Evolutionary conservation across 768 basidiomycete genomes (phyloP).

Genomic region (Lentinula raphanica): DNA sequence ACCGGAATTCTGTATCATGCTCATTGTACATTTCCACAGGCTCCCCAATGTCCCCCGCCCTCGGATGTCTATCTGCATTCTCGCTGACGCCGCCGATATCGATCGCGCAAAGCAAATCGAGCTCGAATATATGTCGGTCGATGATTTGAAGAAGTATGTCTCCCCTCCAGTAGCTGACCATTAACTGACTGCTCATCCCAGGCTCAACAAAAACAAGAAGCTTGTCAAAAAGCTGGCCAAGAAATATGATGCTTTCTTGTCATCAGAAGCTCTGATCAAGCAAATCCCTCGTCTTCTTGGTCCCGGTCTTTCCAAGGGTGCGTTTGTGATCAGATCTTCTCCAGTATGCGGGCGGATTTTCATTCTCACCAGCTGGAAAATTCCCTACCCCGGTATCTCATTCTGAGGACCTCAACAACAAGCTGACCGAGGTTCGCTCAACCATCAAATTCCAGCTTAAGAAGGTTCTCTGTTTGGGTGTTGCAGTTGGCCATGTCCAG

Average conservation of each 20-base stretch:
- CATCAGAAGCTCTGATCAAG: conserved; percentile 97
- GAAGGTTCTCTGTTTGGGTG: conserved; percentile 98
- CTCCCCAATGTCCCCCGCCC: conserved; percentile 96
- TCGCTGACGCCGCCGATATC: conserved; percentile 97
- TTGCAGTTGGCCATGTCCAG: conserved; percentile 95
- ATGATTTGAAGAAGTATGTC: conserved; percentile 94
- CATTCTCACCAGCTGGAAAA: conserved; percentile 69
- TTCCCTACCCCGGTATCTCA: conserved; percentile 98
- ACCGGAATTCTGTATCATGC: neutral
- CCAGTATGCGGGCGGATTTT: neutral
- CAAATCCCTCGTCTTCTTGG: conserved; percentile 99
- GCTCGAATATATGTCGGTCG: conserved; percentile 98
- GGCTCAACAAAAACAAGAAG: conserved; percentile 99
- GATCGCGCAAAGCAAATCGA: conserved; percentile 98
- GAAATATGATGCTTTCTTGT: conserved; percentile 98
- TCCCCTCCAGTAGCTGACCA: neutral
- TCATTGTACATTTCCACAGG: conserved; percentile 33
- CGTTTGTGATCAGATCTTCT: conserved; percentile 14
- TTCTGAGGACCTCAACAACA: conserved; percentile 82
- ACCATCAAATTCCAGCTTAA: conserved; percentile 99
- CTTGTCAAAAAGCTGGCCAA: conserved; percentile 99
- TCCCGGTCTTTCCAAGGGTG: conserved; percentile 98
- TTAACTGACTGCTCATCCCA: conserved; percentile 20
- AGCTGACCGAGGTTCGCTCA: conserved; percentile 92
- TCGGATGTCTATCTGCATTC: conserved; percentile 99